These are phyloP conservation scores for Lactarius sp. DNA, from an alignment of 768 basidiomycete genomes.

Conservation along the genomic window DNA sequence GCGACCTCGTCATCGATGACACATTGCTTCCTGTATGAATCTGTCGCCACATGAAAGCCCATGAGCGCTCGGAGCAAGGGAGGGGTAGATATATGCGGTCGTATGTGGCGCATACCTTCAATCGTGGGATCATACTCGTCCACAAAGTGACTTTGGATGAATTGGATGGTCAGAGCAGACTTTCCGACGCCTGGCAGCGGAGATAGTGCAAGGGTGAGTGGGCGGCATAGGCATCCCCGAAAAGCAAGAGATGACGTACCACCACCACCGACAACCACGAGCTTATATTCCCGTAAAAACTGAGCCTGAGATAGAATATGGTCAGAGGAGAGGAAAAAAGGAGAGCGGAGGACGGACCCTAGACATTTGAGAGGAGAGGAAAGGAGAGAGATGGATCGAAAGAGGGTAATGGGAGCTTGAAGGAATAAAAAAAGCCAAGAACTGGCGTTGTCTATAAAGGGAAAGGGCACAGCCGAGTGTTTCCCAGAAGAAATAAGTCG, in stretches of 20 bases:
- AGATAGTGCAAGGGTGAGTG: neutral
- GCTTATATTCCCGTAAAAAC: slow-evolving; percentile 95
- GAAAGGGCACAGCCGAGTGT: neutral
- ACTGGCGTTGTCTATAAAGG: neutral
- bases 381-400: neutral
- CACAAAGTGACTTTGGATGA: slow-evolving; percentile 93
- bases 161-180: slow-evolving; percentile 95
- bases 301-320: slow-evolving; percentile 50
- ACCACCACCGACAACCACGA: slow-evolving; percentile 98
- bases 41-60: slow-evolving; percentile 36
- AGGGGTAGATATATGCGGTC: neutral
- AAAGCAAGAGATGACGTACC: slow-evolving; percentile 44
- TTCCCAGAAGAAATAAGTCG: neutral
- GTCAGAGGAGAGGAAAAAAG: neutral
- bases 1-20: slow-evolving; percentile 99
- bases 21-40: slow-evolving; percentile 96
- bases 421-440: neutral
- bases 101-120: slow-evolving; percentile 51
- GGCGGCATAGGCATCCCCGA: slow-evolving; percentile 1
- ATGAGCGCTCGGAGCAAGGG: neutral
- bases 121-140: slow-evolving; percentile 95
- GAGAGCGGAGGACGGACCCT: slow-evolving; percentile 29
- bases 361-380: slow-evolving; percentile 29
- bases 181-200: slow-evolving; percentile 57
- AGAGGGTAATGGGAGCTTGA: neutral